A percentile compares a stretch with the other conserved stretches of the same genome.
phyloP scores from a whole-genome alignment of 2,329 filamentous ascomycete genomes.

The Neodidymelliopsis sp. region DNA sequence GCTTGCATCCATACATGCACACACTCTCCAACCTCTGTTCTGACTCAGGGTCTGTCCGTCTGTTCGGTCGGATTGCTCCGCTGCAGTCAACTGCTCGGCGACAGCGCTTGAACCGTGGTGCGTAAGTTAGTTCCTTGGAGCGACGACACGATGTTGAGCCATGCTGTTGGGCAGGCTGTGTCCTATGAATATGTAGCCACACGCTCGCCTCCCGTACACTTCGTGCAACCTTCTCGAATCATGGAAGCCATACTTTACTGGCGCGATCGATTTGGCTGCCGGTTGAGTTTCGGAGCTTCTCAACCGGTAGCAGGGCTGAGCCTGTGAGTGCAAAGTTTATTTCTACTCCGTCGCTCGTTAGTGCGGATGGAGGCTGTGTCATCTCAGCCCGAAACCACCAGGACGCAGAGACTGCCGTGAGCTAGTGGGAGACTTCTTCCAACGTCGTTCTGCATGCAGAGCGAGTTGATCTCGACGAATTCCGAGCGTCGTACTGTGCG shows the following conservation, averaged over 20 bases:
- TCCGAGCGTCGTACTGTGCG: background rate
- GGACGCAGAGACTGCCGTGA: background rate
- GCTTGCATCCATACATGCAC: slow-evolving; percentile 1
- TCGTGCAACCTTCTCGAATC: slow-evolving; percentile 8
- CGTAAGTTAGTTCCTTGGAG: background rate
- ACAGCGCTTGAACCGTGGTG: background rate
- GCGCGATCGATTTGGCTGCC: background rate
- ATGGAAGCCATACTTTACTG: background rate
- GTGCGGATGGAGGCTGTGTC: slow-evolving; percentile 7
- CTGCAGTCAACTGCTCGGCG: background rate
- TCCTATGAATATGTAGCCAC: slow-evolving; percentile 2
- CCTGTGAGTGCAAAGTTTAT: slow-evolving; percentile 17
- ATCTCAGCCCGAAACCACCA: slow-evolving; percentile 12
- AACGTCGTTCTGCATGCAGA: background rate
- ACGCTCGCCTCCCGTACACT: background rate
- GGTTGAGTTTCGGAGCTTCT: slow-evolving; percentile 3
- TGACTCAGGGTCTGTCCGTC: slow-evolving; percentile 9
- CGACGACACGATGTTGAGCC: background rate
- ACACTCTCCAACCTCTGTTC: background rate
- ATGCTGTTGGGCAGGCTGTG: background rate
- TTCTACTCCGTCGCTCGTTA: slow-evolving; percentile 11
- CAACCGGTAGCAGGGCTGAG: slow-evolving; percentile 8
- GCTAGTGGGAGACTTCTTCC: slow-evolving; percentile 1
- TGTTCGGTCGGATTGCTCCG: slow-evolving; percentile 1
- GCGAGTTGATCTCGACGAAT: background rate